phyloP scores from a whole-genome alignment of 495 filamentous ascomycete species.

The Penicillium samsonianum region DNA sequence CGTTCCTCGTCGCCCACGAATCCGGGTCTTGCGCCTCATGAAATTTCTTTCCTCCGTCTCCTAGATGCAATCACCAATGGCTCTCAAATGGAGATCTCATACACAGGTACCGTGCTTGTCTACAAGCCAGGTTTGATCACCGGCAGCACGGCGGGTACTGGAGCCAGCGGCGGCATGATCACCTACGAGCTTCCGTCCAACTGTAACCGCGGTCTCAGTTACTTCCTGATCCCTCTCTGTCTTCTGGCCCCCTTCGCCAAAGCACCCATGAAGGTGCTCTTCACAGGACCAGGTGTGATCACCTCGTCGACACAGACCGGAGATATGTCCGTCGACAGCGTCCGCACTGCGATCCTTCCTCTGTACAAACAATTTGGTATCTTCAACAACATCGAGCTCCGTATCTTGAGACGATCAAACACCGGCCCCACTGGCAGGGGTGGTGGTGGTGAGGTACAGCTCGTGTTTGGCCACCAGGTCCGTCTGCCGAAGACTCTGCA shows the following conservation, averaged over 20 bases:
- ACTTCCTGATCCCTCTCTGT: slow-evolving; percentile 87
- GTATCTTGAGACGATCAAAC: slow-evolving; percentile 78
- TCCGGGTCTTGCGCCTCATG: slow-evolving; percentile 86
- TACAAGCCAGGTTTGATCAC: slow-evolving; percentile 92
- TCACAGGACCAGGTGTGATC: slow-evolving; percentile 91
- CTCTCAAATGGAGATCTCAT: slow-evolving; percentile 87
- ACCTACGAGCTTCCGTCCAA: slow-evolving; percentile 73
- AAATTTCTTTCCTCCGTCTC: slow-evolving; percentile 93
- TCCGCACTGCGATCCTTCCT: slow-evolving; percentile 89
- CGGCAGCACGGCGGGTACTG: slow-evolving; percentile 67
- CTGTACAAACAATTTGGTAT: slow-evolving; percentile 90
- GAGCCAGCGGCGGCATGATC: slow-evolving; percentile 70
- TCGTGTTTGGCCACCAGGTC: slow-evolving; percentile 89
- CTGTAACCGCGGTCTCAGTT: slow-evolving; percentile 80
- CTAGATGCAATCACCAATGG: slow-evolving; percentile 96
- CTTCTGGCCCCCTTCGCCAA: slow-evolving; percentile 94
- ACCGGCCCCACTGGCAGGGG: slow-evolving; percentile 69
- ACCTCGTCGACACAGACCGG: slow-evolving; percentile 77
- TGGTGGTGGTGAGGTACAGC: slow-evolving; percentile 87
- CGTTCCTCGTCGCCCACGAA: slow-evolving; percentile 78
- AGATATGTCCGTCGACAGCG: slow-evolving; percentile 87
- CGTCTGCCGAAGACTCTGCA: slow-evolving; percentile 93
- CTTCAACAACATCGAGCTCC: slow-evolving; percentile 79
- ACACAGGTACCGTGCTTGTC: slow-evolving; percentile 87
- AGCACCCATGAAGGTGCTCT: slow-evolving; percentile 78